phyloP scores from a whole-genome alignment of 1,139 yeast genomes.

The Blastobotrys buckinghamii region DNA sequence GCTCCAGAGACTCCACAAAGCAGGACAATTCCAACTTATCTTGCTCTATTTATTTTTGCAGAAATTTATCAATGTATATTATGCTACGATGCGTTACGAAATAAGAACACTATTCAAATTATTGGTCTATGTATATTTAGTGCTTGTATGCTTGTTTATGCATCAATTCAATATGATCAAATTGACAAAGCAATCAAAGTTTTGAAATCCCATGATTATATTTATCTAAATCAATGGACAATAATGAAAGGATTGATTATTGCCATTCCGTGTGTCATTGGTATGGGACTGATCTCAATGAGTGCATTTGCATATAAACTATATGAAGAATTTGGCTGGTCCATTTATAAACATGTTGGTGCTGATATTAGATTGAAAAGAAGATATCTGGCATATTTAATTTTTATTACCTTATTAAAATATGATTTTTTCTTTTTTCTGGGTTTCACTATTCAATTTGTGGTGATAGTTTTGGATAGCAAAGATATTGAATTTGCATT shows the following conservation, averaged over 20 bases:
- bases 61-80: conserved; percentile 39
- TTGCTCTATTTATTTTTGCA: conserved; percentile 45
- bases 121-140: conserved; percentile 42
- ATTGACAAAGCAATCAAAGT: conserved; percentile 31
- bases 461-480: conserved; percentile 44
- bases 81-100: conserved; percentile 40
- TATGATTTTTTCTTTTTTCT: conserved; percentile 47
- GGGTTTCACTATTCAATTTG: conserved; percentile 50
- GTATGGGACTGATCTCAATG: conserved; percentile 37
- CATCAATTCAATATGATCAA: conserved; percentile 48
- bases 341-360: conserved; percentile 46
- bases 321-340: conserved; percentile 46
- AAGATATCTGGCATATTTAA: conserved; percentile 40
- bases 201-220: conserved; percentile 29
- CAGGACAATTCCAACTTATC: conserved; percentile 33
- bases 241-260: conserved; percentile 37
- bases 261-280: conserved; percentile 44
- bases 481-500: conserved; percentile 45
- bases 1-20: conserved; percentile 22
- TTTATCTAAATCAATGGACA: conserved; percentile 29
- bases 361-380: conserved; percentile 42
- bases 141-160: conserved; percentile 45
- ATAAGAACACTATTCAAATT: conserved; percentile 40
- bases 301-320: conserved; percentile 34
- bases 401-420: conserved; percentile 36